Percentiles rank a stretch among this genome's conserved stretches.
These are phyloP conservation scores for Turritis glabra DNA, from an alignment of 345 rosid species.

Conservation along the genomic window DNA sequence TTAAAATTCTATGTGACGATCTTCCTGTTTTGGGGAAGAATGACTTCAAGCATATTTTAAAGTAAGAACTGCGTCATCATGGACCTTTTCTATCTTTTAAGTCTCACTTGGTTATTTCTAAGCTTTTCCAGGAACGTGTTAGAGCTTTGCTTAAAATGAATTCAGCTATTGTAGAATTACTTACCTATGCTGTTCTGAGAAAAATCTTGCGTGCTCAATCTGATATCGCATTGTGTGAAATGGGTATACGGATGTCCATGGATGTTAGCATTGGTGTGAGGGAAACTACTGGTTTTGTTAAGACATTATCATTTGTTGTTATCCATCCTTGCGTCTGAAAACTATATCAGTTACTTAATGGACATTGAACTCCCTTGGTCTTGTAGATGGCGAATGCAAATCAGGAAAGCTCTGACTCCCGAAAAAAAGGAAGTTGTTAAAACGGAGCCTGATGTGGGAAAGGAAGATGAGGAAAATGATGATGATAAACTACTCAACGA, in stretches of 20 bases:
- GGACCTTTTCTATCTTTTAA: neutral
- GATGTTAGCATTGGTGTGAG: neutral
- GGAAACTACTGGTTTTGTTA: conserved; percentile 5
- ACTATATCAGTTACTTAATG: neutral
- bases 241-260: neutral
- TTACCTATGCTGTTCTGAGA: neutral
- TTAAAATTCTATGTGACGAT: conserved; percentile 86
- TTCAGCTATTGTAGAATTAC: neutral
- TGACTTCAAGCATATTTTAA: conserved; percentile 85
- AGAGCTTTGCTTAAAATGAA: neutral
- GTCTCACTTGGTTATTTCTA: neutral
- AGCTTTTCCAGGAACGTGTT: neutral
- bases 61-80: conserved; percentile 52
- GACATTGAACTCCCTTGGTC: neutral
- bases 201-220: neutral
- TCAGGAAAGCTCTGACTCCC: conserved; percentile 77
- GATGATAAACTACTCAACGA: conserved; percentile 90
- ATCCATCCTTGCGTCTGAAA: neutral
- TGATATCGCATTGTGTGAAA: neutral
- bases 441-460: conserved; percentile 41
- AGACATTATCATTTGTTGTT: neutral
- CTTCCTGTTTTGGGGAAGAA: conserved; percentile 88
- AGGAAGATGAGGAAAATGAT: conserved; percentile 58
- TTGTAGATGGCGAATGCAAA: conserved; percentile 83
- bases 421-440: conserved; percentile 52